Evolutionary conservation across 345 rosid genomes (phyloP).

Genomic region (Ailanthus altissimus): DNA sequence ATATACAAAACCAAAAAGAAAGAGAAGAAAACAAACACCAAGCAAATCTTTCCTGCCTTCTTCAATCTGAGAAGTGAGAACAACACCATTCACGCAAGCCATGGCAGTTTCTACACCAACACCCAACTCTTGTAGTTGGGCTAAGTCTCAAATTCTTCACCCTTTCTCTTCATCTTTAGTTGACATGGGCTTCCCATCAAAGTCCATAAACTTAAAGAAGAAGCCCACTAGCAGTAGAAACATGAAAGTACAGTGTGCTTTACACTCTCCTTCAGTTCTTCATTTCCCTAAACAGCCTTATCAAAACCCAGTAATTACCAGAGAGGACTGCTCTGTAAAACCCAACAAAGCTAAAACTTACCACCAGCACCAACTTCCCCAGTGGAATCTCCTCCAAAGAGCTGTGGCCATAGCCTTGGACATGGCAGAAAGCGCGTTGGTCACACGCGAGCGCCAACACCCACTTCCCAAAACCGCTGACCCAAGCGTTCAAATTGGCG

Average conservation of each 20-base stretch:
- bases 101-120: constrained; percentile 48
- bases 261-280: constrained; percentile 57
- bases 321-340: constrained; percentile 30
- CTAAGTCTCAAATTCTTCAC: constrained; percentile 34
- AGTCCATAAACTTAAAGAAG: constrained; percentile 24
- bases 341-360: constrained; percentile 2
- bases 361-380: constrained; percentile 10
- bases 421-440: constrained; percentile 60
- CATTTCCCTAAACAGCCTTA: constrained; percentile 55
- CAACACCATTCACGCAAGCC: neutral
- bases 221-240: constrained; percentile 20
- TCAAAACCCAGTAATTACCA: constrained; percentile 26
- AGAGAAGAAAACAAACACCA: neutral
- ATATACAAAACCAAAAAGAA: neutral
- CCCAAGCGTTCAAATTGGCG: constrained; percentile 77
- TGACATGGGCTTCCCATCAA: constrained; percentile 33
- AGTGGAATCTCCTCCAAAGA: constrained; percentile 67
- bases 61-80: neutral
- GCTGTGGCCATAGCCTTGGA: constrained; percentile 68
- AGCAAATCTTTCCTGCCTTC: neutral
- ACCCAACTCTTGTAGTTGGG: constrained; percentile 37
- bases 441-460: constrained; percentile 56
- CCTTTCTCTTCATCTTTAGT: constrained; percentile 26
- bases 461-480: constrained; percentile 85
- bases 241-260: constrained; percentile 32